Base-by-base conservation (phyloP, 208 protist genomes). In the Tritrichomonas musculus region DNA sequence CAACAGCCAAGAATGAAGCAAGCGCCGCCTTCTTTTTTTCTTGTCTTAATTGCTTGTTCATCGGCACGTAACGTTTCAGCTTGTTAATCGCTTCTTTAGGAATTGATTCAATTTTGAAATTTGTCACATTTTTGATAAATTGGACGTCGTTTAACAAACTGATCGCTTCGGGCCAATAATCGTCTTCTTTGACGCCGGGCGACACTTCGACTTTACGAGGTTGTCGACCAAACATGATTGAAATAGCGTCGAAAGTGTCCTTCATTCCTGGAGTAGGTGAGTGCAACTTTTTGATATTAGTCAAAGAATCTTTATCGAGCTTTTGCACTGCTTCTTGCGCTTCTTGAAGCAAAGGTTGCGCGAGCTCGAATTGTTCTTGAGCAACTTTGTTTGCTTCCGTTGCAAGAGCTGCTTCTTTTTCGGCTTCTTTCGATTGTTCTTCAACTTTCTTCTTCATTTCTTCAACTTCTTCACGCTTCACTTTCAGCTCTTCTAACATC, bases 41-140 rank as follows among this genome's bases (percentile, higher is more conserved):
- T 30, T 69, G 50, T 92, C 57, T 66, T 49, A 30, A 11, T 25
- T 13, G 36, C 72, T 98, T 97, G 50, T 95, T 95, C 36, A 97
- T 95, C 82, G 96, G 96, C 39, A 97, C 97, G 94, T 97, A 98
- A 95, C 98, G 98, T 93, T 97, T 96, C 60, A 99, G 96, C 94
- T 97, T 97, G 92, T 97, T 97, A n/a, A 99, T 95, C 69, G 98
- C 95, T 94, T 96, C 95, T 93, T 99, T 98, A 73, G 97, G 98
- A 95, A 99, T 97, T 94, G 97, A 96, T 93, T 98, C 96, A 95
- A 98, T 98, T 96, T 99, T 96, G 95, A 98, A 99, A 33, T 97
- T 97, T 93, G 98, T 97, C 69, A 99, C 96, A 95, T 97, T 97
- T 72, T 97, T 95, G 88, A 99, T 96, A 95, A 99, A 99, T 95